These are phyloP conservation scores for Chrysoporthe cubensis DNA, from an alignment of 2,329 filamentous ascomycete genomes.

Conservation along the genomic window DNA sequence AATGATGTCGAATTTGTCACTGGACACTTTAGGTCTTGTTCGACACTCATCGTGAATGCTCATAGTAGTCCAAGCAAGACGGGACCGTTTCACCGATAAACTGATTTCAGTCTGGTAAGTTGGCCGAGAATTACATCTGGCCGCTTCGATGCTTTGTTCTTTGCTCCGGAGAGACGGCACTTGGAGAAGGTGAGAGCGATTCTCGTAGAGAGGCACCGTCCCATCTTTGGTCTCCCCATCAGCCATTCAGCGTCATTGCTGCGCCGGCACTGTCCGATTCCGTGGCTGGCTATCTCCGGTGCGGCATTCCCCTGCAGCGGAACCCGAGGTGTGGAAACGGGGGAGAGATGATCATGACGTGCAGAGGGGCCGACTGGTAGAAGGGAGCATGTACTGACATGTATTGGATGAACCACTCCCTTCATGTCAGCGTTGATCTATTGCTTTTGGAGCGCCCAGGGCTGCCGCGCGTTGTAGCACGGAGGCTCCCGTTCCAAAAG, in stretches of 20 bases:
- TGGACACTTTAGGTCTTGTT: neutral
- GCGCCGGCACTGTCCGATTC: neutral
- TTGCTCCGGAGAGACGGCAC: neutral
- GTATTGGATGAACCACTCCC: slow-evolving; percentile 22
- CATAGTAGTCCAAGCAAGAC: neutral
- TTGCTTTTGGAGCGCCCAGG: slow-evolving; percentile 11
- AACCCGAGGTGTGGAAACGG: neutral
- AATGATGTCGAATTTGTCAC: neutral
- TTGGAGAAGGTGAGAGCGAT: neutral
- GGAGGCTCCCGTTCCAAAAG: slow-evolving; percentile 11
- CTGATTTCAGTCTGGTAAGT: neutral
- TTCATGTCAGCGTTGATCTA: slow-evolving; percentile 26
- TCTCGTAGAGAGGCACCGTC: neutral
- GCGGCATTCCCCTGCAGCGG: neutral
- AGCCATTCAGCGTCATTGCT: neutral
- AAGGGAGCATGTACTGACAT: slow-evolving; percentile 28
- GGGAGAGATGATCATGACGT: neutral
- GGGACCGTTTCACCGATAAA: neutral
- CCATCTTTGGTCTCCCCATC: neutral
- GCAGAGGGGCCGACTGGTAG: slow-evolving; percentile 9
- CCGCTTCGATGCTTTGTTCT: neutral
- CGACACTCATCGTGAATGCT: neutral
- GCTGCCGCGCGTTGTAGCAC: slow-evolving; percentile 15
- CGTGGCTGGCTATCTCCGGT: neutral
- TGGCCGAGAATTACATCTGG: neutral